Percentiles rank a stretch among this genome's conserved stretches.
phyloP scores from a whole-genome alignment of 495 filamentous ascomycete species.

The Ascodesmis nigricans region DNA sequence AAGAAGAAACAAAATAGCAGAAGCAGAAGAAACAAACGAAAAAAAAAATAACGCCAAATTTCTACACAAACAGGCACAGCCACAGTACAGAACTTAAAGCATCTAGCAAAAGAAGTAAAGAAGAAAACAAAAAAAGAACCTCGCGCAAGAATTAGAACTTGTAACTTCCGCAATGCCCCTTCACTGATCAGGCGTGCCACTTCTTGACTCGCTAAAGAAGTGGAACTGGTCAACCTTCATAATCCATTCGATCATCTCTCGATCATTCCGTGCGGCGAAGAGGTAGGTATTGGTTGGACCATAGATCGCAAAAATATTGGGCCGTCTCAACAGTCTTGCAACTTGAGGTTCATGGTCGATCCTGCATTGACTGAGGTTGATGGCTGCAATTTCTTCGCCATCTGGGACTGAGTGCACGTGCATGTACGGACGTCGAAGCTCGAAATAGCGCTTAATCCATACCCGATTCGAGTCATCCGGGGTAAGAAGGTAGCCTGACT shows the following conservation, averaged over 20 bases:
- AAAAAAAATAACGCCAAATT: too few species aligned
- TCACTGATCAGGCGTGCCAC: slow-evolving; percentile 19
- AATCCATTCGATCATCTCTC: slow-evolving; percentile 90
- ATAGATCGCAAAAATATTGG: slow-evolving; percentile 65
- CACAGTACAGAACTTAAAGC: too few species aligned
- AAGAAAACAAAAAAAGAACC: too few species aligned
- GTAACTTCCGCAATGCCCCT: too few species aligned
- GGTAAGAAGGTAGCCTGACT: slow-evolving; percentile 63
- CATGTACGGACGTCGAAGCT: slow-evolving; percentile 77
- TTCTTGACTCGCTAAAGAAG: slow-evolving; percentile 25
- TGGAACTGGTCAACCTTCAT: slow-evolving; percentile 43
- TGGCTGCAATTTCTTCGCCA: slow-evolving; percentile 73
- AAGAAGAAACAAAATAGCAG: too few species aligned
- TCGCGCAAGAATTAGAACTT: too few species aligned
- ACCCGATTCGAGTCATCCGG: slow-evolving; percentile 49
- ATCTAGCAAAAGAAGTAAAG: too few species aligned
- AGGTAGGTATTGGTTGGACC: slow-evolving; percentile 83
- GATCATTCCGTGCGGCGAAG: slow-evolving; percentile 68
- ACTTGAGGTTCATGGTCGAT: slow-evolving; percentile 80
- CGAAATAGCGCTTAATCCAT: slow-evolving; percentile 82
- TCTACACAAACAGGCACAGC: too few species aligned
- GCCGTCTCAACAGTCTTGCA: slow-evolving; percentile 43
- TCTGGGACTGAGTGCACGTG: slow-evolving; percentile 65
- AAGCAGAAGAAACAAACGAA: too few species aligned
- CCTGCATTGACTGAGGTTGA: slow-evolving; percentile 62